These are phyloP conservation scores for Pseudotsuga menziesii DNA, from an alignment of 75 land plant genomes.

Conservation along the genomic window DNA sequence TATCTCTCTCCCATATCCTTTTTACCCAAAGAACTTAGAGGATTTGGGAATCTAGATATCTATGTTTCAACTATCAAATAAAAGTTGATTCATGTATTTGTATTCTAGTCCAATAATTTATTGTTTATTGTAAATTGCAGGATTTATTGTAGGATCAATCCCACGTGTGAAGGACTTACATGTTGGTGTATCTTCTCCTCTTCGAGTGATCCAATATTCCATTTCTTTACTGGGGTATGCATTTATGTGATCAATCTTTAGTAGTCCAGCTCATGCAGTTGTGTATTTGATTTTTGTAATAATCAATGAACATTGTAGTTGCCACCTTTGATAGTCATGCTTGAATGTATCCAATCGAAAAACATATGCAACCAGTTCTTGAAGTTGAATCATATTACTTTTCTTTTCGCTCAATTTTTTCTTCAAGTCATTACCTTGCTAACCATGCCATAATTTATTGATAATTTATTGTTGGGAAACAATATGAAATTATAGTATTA, in stretches of 20 bases:
- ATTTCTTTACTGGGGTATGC: slow-evolving; percentile 49
- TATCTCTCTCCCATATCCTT: too few species aligned
- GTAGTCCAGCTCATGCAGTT: not conserved
- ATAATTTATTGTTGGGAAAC: too few species aligned
- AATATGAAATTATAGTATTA: too few species aligned
- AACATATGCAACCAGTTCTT: too few species aligned
- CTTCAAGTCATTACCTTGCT: too few species aligned
- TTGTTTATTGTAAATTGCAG: slow-evolving; percentile 38
- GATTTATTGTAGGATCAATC: slow-evolving; percentile 60
- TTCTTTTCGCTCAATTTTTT: too few species aligned
- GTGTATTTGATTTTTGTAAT: too few species aligned
- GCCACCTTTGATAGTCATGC: too few species aligned
- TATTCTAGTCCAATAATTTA: not conserved
- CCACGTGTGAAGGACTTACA: slow-evolving; percentile 46
- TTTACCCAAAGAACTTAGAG: not conserved
- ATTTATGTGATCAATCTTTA: not conserved
- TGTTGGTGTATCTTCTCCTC: slow-evolving; percentile 55
- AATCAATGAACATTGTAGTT: too few species aligned
- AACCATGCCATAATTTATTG: too few species aligned
- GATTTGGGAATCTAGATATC: not conserved
- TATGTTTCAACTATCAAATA: not conserved
- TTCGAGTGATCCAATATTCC: slow-evolving; percentile 60
- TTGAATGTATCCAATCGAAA: not conserved
- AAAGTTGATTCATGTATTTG: not conserved
- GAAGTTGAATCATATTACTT: too few species aligned